phyloP scores from a whole-genome alignment of 2,329 filamentous ascomycete species.

The Cadophora sp. region DNA sequence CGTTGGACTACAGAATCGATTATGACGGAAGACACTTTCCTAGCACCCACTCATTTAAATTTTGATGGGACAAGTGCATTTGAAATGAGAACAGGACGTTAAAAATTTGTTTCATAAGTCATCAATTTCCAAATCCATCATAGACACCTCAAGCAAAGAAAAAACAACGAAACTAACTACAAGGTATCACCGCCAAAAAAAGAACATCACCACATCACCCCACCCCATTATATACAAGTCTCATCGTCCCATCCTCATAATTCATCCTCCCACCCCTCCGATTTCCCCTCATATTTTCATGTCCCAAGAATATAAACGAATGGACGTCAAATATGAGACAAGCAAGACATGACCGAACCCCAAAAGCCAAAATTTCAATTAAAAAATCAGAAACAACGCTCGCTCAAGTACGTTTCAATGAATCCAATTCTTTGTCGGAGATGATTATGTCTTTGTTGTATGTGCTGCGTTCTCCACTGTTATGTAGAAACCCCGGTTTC shows the following conservation, averaged over 20 bases:
- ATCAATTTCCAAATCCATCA: slow-evolving; percentile 14
- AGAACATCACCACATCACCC: background rate
- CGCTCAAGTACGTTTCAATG: slow-evolving; percentile 11
- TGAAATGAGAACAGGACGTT: too few species aligned
- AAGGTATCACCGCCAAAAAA: slow-evolving; percentile 15
- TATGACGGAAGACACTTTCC: too few species aligned
- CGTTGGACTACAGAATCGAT: too few species aligned
- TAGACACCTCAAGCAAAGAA: too few species aligned
- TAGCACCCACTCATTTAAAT: too few species aligned
- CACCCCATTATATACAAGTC: background rate
- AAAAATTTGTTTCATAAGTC: slow-evolving; percentile 3
- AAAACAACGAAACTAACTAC: slow-evolving; percentile 4
- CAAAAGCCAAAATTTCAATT: too few species aligned
- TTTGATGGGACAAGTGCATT: too few species aligned
- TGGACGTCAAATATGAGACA: background rate
- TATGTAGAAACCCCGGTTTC: background rate
- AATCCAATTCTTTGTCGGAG: background rate
- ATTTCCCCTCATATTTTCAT: background rate
- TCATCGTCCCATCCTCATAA: background rate
- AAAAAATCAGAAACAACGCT: background rate
- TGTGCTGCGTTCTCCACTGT: background rate
- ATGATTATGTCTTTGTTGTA: background rate
- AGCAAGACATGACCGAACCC: background rate
- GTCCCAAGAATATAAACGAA: background rate
- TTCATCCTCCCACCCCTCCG: background rate